Evolutionary conservation across 1,284 basidiomycete species (phyloP).

Genomic region (Fomitopsis schrenkii): DNA sequence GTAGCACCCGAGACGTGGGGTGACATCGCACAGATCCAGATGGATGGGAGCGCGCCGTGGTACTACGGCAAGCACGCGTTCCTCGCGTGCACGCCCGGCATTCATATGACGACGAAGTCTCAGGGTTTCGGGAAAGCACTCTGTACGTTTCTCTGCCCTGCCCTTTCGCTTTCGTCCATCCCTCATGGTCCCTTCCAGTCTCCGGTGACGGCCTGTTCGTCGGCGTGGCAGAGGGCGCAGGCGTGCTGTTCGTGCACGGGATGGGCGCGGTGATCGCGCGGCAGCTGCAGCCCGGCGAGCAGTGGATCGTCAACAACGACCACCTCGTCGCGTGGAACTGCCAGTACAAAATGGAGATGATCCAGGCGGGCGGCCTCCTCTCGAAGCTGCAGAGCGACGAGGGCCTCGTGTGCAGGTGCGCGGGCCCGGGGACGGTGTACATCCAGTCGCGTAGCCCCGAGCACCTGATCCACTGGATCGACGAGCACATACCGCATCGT

Average conservation of each 20-base stretch:
- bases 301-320: constrained; percentile 32
- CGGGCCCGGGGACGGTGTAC: constrained; percentile 30
- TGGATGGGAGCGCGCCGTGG: constrained; percentile 27
- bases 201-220: constrained; percentile 32
- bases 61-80: constrained; percentile 28
- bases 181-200: constrained; percentile 15
- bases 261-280: constrained; percentile 29
- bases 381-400: constrained; percentile 27
- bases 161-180: not conserved
- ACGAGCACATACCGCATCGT: constrained; percentile 5
- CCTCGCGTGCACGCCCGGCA: constrained; percentile 25
- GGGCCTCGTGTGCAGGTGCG: constrained; percentile 31
- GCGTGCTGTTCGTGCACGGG: constrained; percentile 28
- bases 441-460: constrained; percentile 30
- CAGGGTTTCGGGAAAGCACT: constrained; percentile 28
- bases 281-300: constrained; percentile 26
- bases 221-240: constrained; percentile 20
- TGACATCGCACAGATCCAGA: constrained; percentile 27
- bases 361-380: constrained; percentile 27
- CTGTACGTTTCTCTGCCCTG: constrained; percentile 20
- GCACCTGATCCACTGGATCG: constrained; percentile 26
- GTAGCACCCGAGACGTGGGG: constrained; percentile 32
- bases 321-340: constrained; percentile 32
- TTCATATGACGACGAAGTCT: constrained; percentile 22
- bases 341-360: constrained; percentile 29